Evolutionary conservation across 305 asterid species (phyloP).

Genomic region (Fraxinus dipetala): DNA sequence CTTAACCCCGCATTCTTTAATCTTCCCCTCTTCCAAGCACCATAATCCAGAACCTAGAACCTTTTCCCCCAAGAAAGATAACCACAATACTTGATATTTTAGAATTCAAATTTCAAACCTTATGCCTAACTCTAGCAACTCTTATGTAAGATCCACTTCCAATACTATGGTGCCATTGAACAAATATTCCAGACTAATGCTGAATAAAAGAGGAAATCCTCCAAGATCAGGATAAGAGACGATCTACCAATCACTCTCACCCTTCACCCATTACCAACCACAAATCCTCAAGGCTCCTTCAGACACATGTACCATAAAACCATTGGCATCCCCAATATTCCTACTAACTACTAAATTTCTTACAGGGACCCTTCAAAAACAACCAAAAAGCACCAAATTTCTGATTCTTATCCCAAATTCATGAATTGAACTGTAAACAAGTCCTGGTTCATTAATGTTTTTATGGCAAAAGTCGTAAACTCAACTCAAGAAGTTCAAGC

Average conservation of each 20-base stretch:
- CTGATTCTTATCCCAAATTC: background rate
- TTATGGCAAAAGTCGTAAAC: background rate
- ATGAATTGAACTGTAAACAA: background rate
- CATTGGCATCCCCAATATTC: background rate
- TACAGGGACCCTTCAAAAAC: background rate
- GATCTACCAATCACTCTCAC: background rate
- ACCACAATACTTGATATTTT: background rate
- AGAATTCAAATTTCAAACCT: background rate
- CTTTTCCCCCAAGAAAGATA: background rate
- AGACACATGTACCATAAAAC: background rate
- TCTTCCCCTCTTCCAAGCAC: constrained; percentile 11
- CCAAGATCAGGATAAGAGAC: background rate
- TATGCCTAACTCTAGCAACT: background rate
- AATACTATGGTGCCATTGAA: background rate
- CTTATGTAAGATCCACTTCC: background rate
- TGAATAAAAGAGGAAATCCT: background rate
- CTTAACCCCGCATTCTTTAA: background rate
- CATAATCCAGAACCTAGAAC: background rate
- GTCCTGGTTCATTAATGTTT: background rate
- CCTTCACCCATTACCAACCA: background rate
- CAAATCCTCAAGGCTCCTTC: background rate
- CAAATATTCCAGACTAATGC: background rate
- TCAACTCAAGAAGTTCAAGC: background rate
- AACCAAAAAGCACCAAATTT: background rate
- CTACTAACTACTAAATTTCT: background rate